Percentiles rank a stretch among this genome's conserved stretches.
Evolutionary conservation across 2,329 filamentous ascomycete species (phyloP).

Genomic region (Metarhizium humberi): DNA sequence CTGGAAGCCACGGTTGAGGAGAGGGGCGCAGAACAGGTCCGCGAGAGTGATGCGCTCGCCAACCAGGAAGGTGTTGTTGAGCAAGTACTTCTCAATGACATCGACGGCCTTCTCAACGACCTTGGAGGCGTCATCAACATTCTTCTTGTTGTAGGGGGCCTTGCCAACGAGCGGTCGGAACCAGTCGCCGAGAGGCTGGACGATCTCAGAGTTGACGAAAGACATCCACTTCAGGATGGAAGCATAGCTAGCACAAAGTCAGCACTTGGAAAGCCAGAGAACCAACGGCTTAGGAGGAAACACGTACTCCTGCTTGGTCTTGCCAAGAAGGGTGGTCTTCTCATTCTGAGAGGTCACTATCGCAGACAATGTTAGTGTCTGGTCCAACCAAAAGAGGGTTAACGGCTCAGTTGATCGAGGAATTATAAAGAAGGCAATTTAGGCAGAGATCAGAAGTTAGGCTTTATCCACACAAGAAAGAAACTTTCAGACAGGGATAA

Average conservation of each 20-base stretch:
- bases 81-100: constrained; percentile 78
- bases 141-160: constrained; percentile 96
- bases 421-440: constrained; percentile 16
- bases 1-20: constrained; percentile 83
- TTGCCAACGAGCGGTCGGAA: constrained; percentile 77
- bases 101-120: constrained; percentile 56
- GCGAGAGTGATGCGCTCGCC: constrained; percentile 96
- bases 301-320: constrained; percentile 96
- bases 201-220: constrained; percentile 83
- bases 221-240: constrained; percentile 98
- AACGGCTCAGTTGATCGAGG: constrained; percentile 7
- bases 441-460: constrained; percentile 65
- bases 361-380: constrained; percentile 21
- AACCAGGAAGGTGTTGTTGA: constrained; percentile 91
- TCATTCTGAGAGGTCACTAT: constrained; percentile 98
- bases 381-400: neutral
- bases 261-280: neutral
- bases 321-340: constrained; percentile 98
- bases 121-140: constrained; percentile 71
- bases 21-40: constrained; percentile 74
- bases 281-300: neutral
- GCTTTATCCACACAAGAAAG: constrained; percentile 70
- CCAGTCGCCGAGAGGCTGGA: constrained; percentile 66
- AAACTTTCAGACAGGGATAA: constrained; percentile 96
- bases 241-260: constrained; percentile 54